Evolutionary conservation across 768 basidiomycete genomes (phyloP).

Genomic region (Mycena albidolilacea): DNA sequence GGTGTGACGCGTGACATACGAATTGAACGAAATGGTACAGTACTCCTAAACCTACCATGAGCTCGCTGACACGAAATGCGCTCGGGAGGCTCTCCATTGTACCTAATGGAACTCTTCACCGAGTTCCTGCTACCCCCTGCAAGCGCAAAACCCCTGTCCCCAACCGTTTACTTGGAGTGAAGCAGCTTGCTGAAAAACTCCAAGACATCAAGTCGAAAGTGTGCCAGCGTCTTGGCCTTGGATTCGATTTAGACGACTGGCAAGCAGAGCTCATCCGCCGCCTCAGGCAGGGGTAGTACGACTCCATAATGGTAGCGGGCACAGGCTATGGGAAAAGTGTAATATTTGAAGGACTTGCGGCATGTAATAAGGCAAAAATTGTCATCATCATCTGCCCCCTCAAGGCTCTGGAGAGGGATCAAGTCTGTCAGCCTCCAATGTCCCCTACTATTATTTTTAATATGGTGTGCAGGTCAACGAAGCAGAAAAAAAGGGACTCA

Average conservation of each 20-base stretch:
- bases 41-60: neutral
- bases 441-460: neutral
- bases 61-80: constrained; percentile 10
- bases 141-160: neutral
- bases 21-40: too few relatives aligned
- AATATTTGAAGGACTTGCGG: too few relatives aligned
- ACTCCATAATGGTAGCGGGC: constrained; percentile 9
- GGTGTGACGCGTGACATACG: too few relatives aligned
- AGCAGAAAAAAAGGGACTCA: neutral
- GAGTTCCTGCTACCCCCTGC: too few relatives aligned
- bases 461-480: constrained; percentile 20
- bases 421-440: constrained; percentile 25
- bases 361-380: neutral
- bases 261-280: neutral
- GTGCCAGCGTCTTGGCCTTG: too few relatives aligned
- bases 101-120: constrained; percentile 6
- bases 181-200: constrained; percentile 10
- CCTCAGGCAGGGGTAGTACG: constrained; percentile 6
- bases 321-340: too few relatives aligned
- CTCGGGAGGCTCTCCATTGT: neutral
- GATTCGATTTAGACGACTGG: too few relatives aligned
- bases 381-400: constrained; percentile 39
- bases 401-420: constrained; percentile 40
- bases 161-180: constrained; percentile 13
- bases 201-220: neutral